Base-by-base conservation (phyloP, 1,284 basidiomycete genomes). In the Mrakiaceae sp. region DNA sequence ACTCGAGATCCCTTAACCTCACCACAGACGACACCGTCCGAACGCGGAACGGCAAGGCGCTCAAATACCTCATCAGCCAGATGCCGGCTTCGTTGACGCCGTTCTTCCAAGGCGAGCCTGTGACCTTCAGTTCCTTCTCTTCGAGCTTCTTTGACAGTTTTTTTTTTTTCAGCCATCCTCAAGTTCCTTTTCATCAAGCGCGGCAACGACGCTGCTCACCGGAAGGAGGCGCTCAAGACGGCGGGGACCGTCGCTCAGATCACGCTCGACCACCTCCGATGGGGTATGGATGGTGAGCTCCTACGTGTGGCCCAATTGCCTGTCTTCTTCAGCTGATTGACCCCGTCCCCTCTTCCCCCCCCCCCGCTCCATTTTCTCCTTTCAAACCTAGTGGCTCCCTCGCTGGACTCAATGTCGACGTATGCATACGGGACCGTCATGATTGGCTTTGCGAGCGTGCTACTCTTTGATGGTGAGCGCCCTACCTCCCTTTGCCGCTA, bases 181-280 rank as follows among this genome's bases (percentile, higher is more conserved):
- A 89, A 91, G 73, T 81, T 96, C 73, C 87, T 97, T 73, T 74
- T 77, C 10, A 85, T 90, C 72, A 87, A 86, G 42, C 83, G 94
- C 66, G 83, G 87, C 44, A 69, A 85, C 12, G 95, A 98, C 71
- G 70, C 82, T 0, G 72, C 81, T 4, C 91, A 95, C 74, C 88
- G 85, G 75, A 84, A 85, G 70, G 87, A 91, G 71, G 87, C 94
- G 9, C 72, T 80, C 10, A 81, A 83, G 10, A 84, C 89, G 0
- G 86, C 90, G 0, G 77, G 80, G 53, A 78, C 84, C 40, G 77
- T 98, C 50, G 87, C 90, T 1, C 77, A 82, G 2, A 81, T 92
- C 51, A 81, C 97, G 75, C 76, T 87, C 60, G 80, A 85, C 63
- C 87, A 93, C 73, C 79, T 97, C 39, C 79, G 78, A 47, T 79